phyloP scores from a whole-genome alignment of 371 early-diverging fungal genomes.

The Fennellomyces sp. region DNA sequence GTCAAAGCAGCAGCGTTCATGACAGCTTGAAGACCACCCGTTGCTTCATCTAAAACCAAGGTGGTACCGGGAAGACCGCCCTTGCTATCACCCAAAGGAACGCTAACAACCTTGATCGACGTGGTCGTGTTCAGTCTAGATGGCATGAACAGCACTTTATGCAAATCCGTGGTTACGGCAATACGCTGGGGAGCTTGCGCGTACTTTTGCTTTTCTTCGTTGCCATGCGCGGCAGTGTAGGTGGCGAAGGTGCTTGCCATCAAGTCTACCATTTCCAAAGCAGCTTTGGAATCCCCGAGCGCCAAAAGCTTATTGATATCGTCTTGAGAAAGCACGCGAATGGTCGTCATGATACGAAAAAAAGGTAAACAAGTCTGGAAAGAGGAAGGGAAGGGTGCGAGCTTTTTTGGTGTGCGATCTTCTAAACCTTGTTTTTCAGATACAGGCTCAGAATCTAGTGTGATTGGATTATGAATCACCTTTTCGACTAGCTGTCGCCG shows the following conservation, averaged over 20 bases:
- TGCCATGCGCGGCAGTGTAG: slow-evolving; percentile 26
- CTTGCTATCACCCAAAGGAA: slow-evolving; percentile 48
- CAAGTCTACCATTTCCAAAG: slow-evolving; percentile 34
- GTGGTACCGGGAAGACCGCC: slow-evolving; percentile 57
- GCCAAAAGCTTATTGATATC: slow-evolving; percentile 30
- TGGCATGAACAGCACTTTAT: slow-evolving; percentile 62
- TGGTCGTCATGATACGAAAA: slow-evolving; percentile 4
- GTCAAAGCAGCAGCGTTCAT: slow-evolving; percentile 62
- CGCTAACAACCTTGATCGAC: slow-evolving; percentile 63
- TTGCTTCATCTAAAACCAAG: slow-evolving; percentile 55
- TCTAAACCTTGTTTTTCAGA: slow-evolving; percentile 3
- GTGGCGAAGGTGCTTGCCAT: slow-evolving; percentile 41
- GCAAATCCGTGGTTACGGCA: slow-evolving; percentile 40
- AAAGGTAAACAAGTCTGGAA: not conserved
- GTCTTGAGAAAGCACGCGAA: slow-evolving; percentile 35
- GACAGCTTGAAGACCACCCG: slow-evolving; percentile 52
- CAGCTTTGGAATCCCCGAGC: slow-evolving; percentile 18
- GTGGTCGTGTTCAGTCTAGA: slow-evolving; percentile 54
- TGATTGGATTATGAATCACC: not conserved
- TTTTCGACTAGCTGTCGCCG: no score
- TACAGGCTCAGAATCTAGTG: not conserved
- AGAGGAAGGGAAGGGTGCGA: not conserved
- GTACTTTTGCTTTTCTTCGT: slow-evolving; percentile 22
- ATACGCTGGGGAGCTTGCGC: slow-evolving; percentile 60
- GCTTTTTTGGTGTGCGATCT: not conserved